Base-by-base conservation (phyloP, 352 stramenopile genomes). In the Phytophthora sp. region DNA sequence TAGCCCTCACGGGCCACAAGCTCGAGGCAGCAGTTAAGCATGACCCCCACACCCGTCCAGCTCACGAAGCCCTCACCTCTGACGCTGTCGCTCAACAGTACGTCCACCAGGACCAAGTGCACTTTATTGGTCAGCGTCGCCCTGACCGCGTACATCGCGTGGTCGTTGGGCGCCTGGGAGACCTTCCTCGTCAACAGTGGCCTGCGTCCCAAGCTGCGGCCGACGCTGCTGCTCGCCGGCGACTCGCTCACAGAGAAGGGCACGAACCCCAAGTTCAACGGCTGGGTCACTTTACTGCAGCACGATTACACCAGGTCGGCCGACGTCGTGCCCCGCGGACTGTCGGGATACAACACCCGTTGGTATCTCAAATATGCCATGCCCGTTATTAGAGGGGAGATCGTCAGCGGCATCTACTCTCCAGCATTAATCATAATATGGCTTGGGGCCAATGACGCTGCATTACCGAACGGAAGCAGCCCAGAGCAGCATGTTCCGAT, bases 391-490 rank as follows among this genome's bases (percentile, higher is more conserved):
- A 53, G 57, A 9, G 35, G 68, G 1, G 80, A 90, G 47, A 65
- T 73, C 23, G 6, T 62, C 68, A 58, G 30, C 35, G 51, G 61
- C 9, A 58, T 61, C 60, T 71, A 76, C 59, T 52, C 57, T 20
- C 73, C 77, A 2, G 62, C 61, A 2, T 49, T 91, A 9, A 65
- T 90, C 20, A 86, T 72, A 16, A 8, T 92, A n/a, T 89, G 76
- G 73, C 65, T 90, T 5, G 83, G 83, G 7, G 73, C 83, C 18
- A 91, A 91, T 68, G 83, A 91, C 52, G 79, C 83, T 0, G 76
- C 70, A 11, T 54, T 82, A 11, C 45, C 61, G 1, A 55, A 55
- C 5, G 79, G 81, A 2, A 55, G 47, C 18, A 63, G 56, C 39
- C 53, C 65, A 38, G 60, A 62, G 9, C 74, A 82, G 35, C 71